Conservation (phyloP, 208 protist genomes). For the Endotrypanum monterogeii region DNA sequence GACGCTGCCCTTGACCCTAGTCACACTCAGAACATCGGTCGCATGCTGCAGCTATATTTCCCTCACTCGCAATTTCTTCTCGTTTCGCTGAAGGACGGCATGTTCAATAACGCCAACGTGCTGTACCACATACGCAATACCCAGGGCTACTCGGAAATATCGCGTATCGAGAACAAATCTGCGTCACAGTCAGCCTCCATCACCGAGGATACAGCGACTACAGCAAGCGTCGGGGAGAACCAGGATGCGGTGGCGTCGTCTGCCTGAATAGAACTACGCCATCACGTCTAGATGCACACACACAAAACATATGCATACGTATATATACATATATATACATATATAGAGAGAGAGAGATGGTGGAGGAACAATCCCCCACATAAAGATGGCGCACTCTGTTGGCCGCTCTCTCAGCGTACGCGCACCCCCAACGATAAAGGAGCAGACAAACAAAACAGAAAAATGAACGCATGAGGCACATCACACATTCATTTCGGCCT, state of each 20-base stretch:
- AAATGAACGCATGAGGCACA: no score
- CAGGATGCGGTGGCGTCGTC: not conserved
- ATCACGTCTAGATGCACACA: no score
- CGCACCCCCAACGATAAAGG: no score
- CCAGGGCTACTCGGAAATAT: conserved; percentile 88
- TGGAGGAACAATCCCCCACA: no score
- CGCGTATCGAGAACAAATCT: conserved; percentile 53
- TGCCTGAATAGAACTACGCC: not conserved
- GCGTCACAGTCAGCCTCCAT: not conserved
- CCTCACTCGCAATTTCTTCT: conserved; percentile 99
- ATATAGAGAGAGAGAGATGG: not conserved
- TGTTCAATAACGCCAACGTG: conserved; percentile 99
- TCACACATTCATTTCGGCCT: no score
- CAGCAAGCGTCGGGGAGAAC: not conserved
- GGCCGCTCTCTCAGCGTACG: no score
- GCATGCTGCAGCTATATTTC: conserved; percentile 98
- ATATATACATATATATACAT: not conserved
- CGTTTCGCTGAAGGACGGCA: conserved; percentile 99
- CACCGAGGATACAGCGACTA: not conserved
- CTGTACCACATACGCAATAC: conserved; percentile 98
- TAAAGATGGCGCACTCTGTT: no score
- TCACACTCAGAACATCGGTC: conserved; percentile 99
- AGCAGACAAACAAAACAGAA: no score
- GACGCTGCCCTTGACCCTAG: conserved; percentile 99
- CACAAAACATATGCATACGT: not conserved